Conservation (phyloP, 73 alveolate species). For the Tetrahymena thermophila region DNA sequence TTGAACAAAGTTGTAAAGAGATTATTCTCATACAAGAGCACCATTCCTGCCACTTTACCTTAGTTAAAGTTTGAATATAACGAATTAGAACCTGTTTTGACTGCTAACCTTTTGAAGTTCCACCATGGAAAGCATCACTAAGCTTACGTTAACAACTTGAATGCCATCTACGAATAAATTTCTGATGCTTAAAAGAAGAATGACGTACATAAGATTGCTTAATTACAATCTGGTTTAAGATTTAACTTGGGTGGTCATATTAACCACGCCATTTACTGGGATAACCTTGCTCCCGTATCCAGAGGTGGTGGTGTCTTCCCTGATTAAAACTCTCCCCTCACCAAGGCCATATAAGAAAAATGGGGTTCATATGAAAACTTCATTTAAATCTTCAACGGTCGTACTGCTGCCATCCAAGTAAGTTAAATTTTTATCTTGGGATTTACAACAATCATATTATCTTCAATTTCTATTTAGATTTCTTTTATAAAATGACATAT, state of each 20-base stretch:
- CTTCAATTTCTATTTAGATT: no score
- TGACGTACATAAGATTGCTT: constrained; percentile 51
- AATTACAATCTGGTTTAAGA: constrained; percentile 49
- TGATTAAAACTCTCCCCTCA: constrained; percentile 46
- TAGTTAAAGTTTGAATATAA: constrained; percentile 21
- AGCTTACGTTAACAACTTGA: constrained; percentile 69
- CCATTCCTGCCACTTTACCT: constrained; percentile 9
- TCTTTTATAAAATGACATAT: no score
- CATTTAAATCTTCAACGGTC: constrained; percentile 60
- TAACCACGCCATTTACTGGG: constrained; percentile 88
- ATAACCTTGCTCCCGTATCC: constrained; percentile 71
- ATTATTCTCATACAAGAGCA: neutral
- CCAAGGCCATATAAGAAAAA: constrained; percentile 45
- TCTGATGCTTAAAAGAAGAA: constrained; percentile 70
- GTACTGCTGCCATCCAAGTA: constrained; percentile 62
- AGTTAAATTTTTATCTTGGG: neutral
- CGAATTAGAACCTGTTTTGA: constrained; percentile 75
- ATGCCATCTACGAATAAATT: constrained; percentile 54
- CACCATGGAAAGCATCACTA: constrained; percentile 86
- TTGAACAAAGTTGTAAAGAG: neutral
- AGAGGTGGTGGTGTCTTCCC: constrained; percentile 74
- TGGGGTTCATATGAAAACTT: constrained; percentile 82
- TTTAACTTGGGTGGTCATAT: constrained; percentile 82
- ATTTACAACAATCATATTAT: no score
- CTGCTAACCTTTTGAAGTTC: constrained; percentile 61